Evolutionary conservation across 495 filamentous ascomycete genomes (phyloP), one percentile per base, ranked within the genome.

Genomic region (Penicillium pulvis): DNA sequence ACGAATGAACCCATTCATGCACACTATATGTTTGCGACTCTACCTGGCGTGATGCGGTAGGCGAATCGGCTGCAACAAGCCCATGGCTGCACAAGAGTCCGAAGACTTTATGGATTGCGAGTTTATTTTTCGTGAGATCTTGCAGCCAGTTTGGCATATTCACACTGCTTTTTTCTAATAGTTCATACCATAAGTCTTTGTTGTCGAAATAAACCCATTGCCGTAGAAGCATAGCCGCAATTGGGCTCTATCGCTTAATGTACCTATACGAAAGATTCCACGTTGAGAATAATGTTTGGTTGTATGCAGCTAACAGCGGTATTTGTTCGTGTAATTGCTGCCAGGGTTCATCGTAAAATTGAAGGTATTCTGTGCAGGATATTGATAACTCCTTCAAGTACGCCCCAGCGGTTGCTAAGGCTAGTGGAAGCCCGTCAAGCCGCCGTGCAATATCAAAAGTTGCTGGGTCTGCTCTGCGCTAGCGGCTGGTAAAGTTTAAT

Each of bases 391-490:
- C 19, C 7, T 42, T 6, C 16, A 53, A 10, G 11, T 42, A 53
- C 43, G 51, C 36, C 10, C 51, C 51, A 53, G 51, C 51, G 1
- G 51, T 28, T 2, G 33, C 51, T 7, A 53, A 14, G 19, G 51
- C 36, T 14, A 53, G 51, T 4, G 51, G 51, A 28, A 53, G 19
- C 11, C 51, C 51, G 9, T 20, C 51, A 14, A 53, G 51, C 23
- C 8, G 35, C n/a, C 20, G 4, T 4, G 51, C 51, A 16, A 53
- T 12, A 14, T 17, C 17, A 14, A 3, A 11, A 12, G 51, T 35
- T 24, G 20, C 10, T 11, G 51, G 17, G 20, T 53, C 51, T 53
- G 14, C 8, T n/a, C 8, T 11, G 3, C 26, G 0, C 43, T 43
- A 53, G 51, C 14, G 14, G 3, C 14, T 39, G 35, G 20, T 43